Base-by-base conservation (phyloP, 768 basidiomycete species). In the Lanmaoa pseudosensibilis region DNA sequence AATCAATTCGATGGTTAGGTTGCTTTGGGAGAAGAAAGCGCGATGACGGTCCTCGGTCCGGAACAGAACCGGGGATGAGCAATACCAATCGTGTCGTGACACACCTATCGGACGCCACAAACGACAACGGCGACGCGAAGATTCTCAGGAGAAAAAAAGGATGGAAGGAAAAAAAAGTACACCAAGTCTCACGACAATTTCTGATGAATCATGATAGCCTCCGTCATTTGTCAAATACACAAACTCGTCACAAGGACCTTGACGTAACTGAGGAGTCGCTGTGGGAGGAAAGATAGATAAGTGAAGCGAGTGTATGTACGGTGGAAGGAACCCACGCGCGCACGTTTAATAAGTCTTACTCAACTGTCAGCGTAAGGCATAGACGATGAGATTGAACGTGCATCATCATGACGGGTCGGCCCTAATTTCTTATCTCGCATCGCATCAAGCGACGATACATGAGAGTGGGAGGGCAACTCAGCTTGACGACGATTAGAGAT, bases 331-430 rank as follows among this genome's bases (percentile, higher is more conserved):
- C 15, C 19, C 32, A n/a, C n/a, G n/a, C 36, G 6, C 40, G 32
- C 51, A 54, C 49, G 39, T 56, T 46, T 19, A 32, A 46, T 7
- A 6, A 13, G 3, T 23, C 32, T 23, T 34, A 21, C 32, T 36
- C 46, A 19, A 25, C 16, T 9, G 19, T 39, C 36, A 13, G 13
- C 30, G 15, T 27, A 19, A n/a, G 11, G 25, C 8, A 46, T 23
- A 30, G 58, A 59, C 44, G 38, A 34, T 33, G 33, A 27, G n/a
- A 10, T 32, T 15, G 36, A 44, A 60, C 25, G 58, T 46, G 48
- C 21, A 23, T 59, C 18, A 25, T 38, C 16, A 15, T 27, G 27
- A 55, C 34, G 12, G 45, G 18, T 30, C 46, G 32, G 37, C 30
- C 19, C 21, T 38, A 21, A 12, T 11, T 32, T 33, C 58, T 21